Base-by-base conservation (phyloP, 2,329 filamentous ascomycete species). In the Sporothrix curviconia region DNA sequence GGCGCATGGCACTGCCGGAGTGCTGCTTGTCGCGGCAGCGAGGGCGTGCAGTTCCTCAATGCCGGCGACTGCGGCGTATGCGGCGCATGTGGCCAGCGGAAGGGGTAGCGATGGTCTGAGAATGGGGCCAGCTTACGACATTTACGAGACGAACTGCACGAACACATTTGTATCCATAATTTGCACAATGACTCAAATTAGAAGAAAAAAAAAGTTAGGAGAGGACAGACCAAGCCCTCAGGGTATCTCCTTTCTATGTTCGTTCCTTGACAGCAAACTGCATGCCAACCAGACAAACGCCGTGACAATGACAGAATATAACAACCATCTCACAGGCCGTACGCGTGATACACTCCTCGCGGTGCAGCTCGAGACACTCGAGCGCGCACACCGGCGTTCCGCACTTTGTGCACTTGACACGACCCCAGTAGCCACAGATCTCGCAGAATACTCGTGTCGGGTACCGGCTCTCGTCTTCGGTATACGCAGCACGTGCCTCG, bases 341-440 rank as follows among this genome's bases (percentile, higher is more conserved):
- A 86, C 65, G 76, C 58, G 83, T 80, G 61, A 89, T 79, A 64
- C 85, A 86, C 64, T 87, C 87, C 69, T 89, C 86, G 55, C 84
- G 79, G 69, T 92, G 89, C 61, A 80, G 76, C 66, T 84, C 83
- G 64, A 90, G 77, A 66, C 89, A 92, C 59, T 89, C 85, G 63
- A 92, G 70, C 39, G 87, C 87, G 69, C 89, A 92, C n/a, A 89
- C 84, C 65, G 85, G 78, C 46, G 81, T 81, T n/a, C 87, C 87
- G 71, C 89, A 92, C 74, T 87, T 89, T 69, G 85, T 80, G 72
- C 89, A 92, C 70, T 79, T 81, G 46, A 90, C 84, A 40, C 84
- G 76, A 2, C 88, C 89, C 88, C 89, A 92, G 71, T 91, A 92
- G 14, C 89, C 89, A 67, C 89, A 92, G 32, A 90, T 83, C 67